Percentiles rank a stretch among this genome's conserved stretches.
Conservation (phyloP, 441 rosid genomes). For the Theobroma grandiflorum region DNA sequence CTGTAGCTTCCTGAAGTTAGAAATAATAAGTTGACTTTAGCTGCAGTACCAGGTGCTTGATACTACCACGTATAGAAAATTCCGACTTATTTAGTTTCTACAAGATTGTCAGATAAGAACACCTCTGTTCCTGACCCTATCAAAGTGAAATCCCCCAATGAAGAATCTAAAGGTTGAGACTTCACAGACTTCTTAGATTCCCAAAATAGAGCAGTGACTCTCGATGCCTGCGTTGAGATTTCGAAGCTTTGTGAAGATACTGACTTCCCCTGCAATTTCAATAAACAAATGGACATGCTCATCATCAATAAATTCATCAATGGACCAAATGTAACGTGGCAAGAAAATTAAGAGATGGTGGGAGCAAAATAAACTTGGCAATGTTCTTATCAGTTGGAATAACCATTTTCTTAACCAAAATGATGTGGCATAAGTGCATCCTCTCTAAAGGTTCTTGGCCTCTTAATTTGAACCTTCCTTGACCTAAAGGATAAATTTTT, state of each 20-base stretch:
- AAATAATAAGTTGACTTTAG: slow-evolving; percentile 25
- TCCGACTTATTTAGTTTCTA: not conserved
- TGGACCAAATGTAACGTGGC: not conserved
- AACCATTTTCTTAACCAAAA: not conserved
- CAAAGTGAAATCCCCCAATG: slow-evolving; percentile 58
- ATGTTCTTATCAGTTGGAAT: not conserved
- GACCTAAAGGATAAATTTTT: not conserved
- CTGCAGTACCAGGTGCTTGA: not conserved
- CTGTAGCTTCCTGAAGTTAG: slow-evolving; percentile 48
- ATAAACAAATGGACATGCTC: not conserved
- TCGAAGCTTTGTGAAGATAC: slow-evolving; percentile 28
- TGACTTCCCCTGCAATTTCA: slow-evolving; percentile 49
- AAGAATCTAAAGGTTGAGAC: slow-evolving; percentile 54
- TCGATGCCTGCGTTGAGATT: slow-evolving; percentile 38
- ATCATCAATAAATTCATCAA: not conserved
- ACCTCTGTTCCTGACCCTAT: slow-evolving; percentile 66
- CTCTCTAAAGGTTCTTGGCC: not conserved
- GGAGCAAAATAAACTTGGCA: not conserved
- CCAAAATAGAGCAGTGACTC: slow-evolving; percentile 77
- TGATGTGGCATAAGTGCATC: not conserved
- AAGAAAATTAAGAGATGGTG: not conserved
- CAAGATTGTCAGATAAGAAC: slow-evolving; percentile 34
- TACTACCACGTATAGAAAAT: not conserved
- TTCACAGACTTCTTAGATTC: slow-evolving; percentile 60
- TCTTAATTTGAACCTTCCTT: not conserved